Evolutionary conservation across 2,329 filamentous ascomycete species (phyloP).

Genomic region (Exophiala bonariae): DNA sequence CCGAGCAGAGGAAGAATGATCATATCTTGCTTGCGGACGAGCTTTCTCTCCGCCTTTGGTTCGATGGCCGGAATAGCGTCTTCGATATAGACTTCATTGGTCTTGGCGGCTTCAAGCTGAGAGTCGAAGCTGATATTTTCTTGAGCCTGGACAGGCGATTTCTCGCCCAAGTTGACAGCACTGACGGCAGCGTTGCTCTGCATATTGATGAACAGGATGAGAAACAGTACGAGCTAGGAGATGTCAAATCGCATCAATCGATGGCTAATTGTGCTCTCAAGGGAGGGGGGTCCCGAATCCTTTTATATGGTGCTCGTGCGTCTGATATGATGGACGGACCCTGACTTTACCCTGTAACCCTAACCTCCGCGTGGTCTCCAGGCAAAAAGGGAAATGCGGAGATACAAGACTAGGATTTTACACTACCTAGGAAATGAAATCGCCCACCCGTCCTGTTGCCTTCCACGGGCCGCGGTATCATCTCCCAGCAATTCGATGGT

Average conservation of each 20-base stretch:
- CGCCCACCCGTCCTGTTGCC: too few relatives aligned
- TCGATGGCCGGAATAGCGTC: background rate
- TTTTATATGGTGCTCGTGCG: background rate
- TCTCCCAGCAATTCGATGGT: too few relatives aligned
- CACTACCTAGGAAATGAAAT: too few relatives aligned
- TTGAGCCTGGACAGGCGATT: background rate
- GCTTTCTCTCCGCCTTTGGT: conserved; percentile 1
- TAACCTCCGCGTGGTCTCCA: too few relatives aligned
- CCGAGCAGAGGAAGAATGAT: conserved; percentile 9
- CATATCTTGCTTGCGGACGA: conserved; percentile 8
- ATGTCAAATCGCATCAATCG: background rate
- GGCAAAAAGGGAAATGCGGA: too few relatives aligned
- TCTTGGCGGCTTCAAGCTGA: background rate
- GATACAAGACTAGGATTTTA: background rate
- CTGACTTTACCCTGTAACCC: too few relatives aligned
- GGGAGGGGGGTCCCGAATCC: background rate
- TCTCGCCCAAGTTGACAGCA: background rate
- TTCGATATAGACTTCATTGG: background rate
- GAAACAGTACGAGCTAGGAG: too few relatives aligned
- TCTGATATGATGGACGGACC: background rate
- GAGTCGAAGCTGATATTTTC: background rate
- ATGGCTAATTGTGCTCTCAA: background rate
- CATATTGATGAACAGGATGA: background rate
- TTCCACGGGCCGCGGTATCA: too few relatives aligned
- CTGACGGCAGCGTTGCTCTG: background rate